Evolutionary conservation across 192 early-diverging fungal species (phyloP).

Genomic region (Coemansia sp.): DNA sequence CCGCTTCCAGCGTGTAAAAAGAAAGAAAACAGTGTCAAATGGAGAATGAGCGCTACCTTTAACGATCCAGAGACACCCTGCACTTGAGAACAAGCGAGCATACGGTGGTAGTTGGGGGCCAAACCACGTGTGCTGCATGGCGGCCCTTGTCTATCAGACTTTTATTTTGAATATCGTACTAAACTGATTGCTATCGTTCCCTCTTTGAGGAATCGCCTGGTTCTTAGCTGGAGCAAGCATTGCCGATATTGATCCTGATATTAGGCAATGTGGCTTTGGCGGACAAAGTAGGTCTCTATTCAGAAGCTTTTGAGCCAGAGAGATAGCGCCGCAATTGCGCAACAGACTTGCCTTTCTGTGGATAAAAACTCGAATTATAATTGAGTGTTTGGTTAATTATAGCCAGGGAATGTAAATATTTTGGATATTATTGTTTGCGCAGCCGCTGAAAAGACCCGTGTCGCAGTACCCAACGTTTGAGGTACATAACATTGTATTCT

Average conservation of each 20-base stretch:
- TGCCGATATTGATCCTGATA: constrained; percentile 1
- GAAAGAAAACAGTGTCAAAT: not conserved
- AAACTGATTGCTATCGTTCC: not conserved
- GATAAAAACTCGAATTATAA: not conserved
- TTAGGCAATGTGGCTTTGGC: not conserved
- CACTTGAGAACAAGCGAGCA: not conserved
- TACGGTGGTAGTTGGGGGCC: not conserved
- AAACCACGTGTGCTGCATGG: not conserved
- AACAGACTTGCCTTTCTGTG: not conserved
- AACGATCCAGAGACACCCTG: constrained; percentile 1
- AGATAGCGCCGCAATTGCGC: not conserved
- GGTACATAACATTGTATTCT: not conserved
- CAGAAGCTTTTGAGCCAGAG: not conserved
- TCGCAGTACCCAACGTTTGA: not conserved
- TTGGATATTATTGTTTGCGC: not conserved
- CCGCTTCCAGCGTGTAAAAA: not conserved
- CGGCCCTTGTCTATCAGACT: not conserved
- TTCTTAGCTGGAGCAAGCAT: not conserved
- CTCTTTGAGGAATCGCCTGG: not conserved
- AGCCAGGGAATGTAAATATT: not conserved
- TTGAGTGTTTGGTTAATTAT: not conserved
- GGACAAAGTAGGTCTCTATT: not conserved
- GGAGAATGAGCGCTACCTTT: not conserved
- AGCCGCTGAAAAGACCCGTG: not conserved
- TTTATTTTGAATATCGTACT: not conserved